Percentiles rank a stretch among this genome's conserved stretches.
Conservation (phyloP, 768 basidiomycete genomes). For the Cystofilobasidium bisporidii region DNA sequence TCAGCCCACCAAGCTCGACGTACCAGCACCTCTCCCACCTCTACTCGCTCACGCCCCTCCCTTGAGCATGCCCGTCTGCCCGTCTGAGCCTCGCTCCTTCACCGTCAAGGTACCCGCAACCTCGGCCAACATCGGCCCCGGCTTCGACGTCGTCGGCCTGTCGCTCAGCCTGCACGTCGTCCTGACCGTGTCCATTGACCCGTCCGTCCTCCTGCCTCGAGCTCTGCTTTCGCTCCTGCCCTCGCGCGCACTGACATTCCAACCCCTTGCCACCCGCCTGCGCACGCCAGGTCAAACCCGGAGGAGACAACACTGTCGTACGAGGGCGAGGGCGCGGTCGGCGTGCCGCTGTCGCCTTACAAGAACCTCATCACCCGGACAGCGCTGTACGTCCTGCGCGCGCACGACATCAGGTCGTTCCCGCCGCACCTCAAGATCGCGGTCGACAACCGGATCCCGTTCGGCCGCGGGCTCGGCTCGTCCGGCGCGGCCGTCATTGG, state of each 20-base stretch:
- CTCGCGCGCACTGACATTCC: too few relatives aligned
- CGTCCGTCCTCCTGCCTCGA: slow-evolving; percentile 17
- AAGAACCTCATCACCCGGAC: slow-evolving; percentile 96
- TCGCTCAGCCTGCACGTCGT: slow-evolving; percentile 79
- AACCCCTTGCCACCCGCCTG: not conserved
- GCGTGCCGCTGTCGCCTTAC: slow-evolving; percentile 88
- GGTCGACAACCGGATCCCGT: slow-evolving; percentile 84
- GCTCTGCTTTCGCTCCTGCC: too few relatives aligned
- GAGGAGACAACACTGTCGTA: slow-evolving; percentile 44
- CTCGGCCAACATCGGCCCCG: slow-evolving; percentile 96
- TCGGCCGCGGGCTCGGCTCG: slow-evolving; percentile 92
- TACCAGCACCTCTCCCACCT: not conserved
- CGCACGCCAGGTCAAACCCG: slow-evolving; percentile 20
- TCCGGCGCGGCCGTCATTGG: slow-evolving; percentile 99
- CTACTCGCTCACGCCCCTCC: not conserved
- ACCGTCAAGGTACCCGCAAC: slow-evolving; percentile 87
- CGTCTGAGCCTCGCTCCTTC: slow-evolving; percentile 37
- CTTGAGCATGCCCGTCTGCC: slow-evolving; percentile 26
- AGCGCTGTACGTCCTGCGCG: slow-evolving; percentile 94
- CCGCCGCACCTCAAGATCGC: slow-evolving; percentile 67
- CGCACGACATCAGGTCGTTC: slow-evolving; percentile 63
- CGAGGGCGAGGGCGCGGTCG: slow-evolving; percentile 75
- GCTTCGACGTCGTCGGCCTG: slow-evolving; percentile 98
- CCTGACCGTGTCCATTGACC: slow-evolving; percentile 51
- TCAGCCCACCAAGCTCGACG: too few relatives aligned